Base-by-base conservation (phyloP, 768 basidiomycete species). In the Collybia mongolica region DNA sequence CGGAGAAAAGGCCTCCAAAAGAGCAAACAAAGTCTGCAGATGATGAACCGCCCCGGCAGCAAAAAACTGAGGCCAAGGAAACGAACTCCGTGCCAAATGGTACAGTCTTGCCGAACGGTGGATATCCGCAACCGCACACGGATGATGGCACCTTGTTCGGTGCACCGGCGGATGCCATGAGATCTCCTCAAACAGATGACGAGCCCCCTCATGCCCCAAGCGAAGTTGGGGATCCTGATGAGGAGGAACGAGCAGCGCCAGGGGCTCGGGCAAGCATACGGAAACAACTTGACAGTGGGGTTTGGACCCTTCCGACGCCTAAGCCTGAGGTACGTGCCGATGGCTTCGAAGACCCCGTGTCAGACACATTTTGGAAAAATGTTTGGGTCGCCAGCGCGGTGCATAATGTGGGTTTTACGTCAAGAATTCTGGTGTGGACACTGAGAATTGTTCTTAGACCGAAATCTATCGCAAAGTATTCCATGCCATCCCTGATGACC, bases 401-500 rank as follows among this genome's bases (percentile, higher is more conserved):
- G 18, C 87, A 94, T 59, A 99, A 98, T 65, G 93, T 95, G 46
- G 54, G 89, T 73, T 15, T 14, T 44, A 26, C 45, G 36, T 42
- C 47, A 37, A 42, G 9, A 52, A 46, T 8, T 24, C 20, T 48
- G 17, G 46, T 46, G 24, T 55, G 43, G 20, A 19, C 46, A 38
- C 53, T 60, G 38, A 60, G 32, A 49, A 43, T 18, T 42, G 53
- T 44, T 42, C 26, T 9, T 52, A 95, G 93, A 99, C 96, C 54
- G 91, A 96, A 64, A 93, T 98, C 55, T 98, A 82, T 70, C 86
- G 94, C 48, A 95, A 90, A 63, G 93, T 98, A 3, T 99, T 99
- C 73, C 87, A 93, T 59, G 87, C 89, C 29, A 73, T 95, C 47
- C 96, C 97, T 5, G 96, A 98, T 65, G 95, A 99, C 64, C 74